Percentiles rank a stretch among this genome's conserved stretches.
phyloP scores from a whole-genome alignment of 108 stramenopile genomes.

The Ochromonas danica region DNA sequence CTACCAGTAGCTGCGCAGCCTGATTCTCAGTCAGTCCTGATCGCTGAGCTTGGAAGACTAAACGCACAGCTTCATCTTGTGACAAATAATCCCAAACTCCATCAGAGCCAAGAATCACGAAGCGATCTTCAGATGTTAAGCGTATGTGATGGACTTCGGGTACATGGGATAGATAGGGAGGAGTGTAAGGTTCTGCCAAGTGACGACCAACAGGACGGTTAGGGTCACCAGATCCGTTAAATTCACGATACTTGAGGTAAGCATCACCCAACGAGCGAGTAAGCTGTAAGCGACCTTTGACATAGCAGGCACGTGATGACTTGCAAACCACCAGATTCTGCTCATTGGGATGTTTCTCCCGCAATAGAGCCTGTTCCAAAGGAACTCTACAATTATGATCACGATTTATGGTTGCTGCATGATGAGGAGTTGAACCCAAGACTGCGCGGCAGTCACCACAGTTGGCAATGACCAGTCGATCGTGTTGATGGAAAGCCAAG shows the following conservation, averaged over 20 bases:
- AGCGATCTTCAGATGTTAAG: not conserved
- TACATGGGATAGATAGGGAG: conserved; percentile 63
- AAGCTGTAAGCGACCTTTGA: conserved; percentile 62
- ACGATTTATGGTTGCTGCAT: conserved; percentile 9
- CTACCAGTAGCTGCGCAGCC: not conserved
- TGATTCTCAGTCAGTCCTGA: not conserved
- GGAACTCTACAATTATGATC: conserved; percentile 63
- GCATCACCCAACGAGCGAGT: conserved; percentile 62
- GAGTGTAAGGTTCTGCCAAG: conserved; percentile 60
- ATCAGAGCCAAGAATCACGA: conserved; percentile 54
- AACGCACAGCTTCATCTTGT: conserved; percentile 51
- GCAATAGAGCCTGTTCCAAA: conserved; percentile 48
- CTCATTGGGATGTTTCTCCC: conserved; percentile 56
- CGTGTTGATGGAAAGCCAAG: conserved; percentile 42
- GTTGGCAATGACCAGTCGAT: conserved; percentile 57
- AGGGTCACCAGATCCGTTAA: conserved; percentile 49
- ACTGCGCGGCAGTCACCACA: conserved; percentile 58
- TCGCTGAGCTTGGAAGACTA: conserved; percentile 26
- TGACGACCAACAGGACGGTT: conserved; percentile 54
- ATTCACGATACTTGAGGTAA: conserved; percentile 64
- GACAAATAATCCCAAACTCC: conserved; percentile 57
- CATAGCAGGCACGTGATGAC: conserved; percentile 57
- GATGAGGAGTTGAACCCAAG: conserved; percentile 37
- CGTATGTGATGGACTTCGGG: conserved; percentile 46
- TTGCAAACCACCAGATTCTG: conserved; percentile 61